Percentiles rank a stretch among this genome's conserved stretches.
Evolutionary conservation across 2,329 filamentous ascomycete species (phyloP).

Genomic region (Teratosphaeriaceae sp.): DNA sequence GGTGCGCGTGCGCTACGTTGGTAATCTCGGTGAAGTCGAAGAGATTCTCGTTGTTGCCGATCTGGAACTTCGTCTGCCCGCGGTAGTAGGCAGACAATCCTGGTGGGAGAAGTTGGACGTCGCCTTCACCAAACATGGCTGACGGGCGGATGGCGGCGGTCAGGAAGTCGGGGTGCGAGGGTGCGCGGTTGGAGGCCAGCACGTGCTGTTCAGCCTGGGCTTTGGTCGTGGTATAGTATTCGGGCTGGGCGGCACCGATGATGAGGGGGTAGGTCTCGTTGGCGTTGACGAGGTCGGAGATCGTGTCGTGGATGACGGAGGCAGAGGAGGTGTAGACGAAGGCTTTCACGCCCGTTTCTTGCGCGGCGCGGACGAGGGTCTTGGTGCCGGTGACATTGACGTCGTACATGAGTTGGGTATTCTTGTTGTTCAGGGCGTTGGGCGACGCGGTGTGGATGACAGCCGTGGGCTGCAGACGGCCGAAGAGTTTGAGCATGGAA

Average conservation of each 20-base stretch:
- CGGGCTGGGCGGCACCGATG: conserved; percentile 40
- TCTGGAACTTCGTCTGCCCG: conserved; percentile 44
- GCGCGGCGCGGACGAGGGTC: conserved; percentile 40
- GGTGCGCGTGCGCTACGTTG: conserved; percentile 47
- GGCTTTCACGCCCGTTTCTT: conserved; percentile 44
- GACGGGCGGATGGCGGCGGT: conserved; percentile 45
- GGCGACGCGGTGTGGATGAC: conserved; percentile 47
- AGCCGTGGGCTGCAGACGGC: conserved; percentile 38
- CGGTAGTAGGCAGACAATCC: conserved; percentile 39
- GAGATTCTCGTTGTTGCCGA: conserved; percentile 46
- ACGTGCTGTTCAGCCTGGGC: conserved; percentile 43
- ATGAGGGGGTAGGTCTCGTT: conserved; percentile 43
- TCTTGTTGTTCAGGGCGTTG: conserved; percentile 30
- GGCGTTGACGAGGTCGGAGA: conserved; percentile 42
- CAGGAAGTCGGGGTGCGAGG: conserved; percentile 36
- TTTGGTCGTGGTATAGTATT: conserved; percentile 48
- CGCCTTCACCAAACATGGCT: conserved; percentile 46
- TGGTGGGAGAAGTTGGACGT: conserved; percentile 40
- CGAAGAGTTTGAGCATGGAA: conserved; percentile 36
- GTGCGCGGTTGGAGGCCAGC: conserved; percentile 42
- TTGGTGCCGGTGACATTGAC: conserved; percentile 48
- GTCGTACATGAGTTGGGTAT: conserved; percentile 39
- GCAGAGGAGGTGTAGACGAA: conserved; percentile 49
- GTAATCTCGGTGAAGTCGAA: conserved; percentile 50
- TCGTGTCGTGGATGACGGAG: conserved; percentile 42